Percentiles rank a stretch among this genome's conserved stretches.
phyloP scores from a whole-genome alignment of 176 grass and related monocot species.

The Hsuehochloa calcarea region DNA sequence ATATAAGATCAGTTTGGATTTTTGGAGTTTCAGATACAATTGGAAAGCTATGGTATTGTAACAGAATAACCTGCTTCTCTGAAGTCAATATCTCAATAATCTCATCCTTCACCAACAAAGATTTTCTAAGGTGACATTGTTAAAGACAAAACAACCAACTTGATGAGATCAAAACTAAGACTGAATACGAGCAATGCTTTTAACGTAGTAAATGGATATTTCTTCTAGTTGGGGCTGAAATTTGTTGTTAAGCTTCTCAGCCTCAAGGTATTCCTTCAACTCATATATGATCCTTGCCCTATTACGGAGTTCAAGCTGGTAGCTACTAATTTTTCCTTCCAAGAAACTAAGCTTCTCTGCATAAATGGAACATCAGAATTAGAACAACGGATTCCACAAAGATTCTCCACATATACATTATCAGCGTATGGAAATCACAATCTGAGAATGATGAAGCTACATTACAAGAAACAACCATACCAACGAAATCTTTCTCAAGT shows the following conservation, averaged over 20 bases:
- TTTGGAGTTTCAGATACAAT: not conserved
- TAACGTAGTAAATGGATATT: conserved; percentile 58
- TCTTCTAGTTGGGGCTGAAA: conserved; percentile 65
- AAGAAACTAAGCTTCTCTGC: conserved; percentile 64
- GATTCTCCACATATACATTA: not conserved
- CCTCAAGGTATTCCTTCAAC: conserved; percentile 58
- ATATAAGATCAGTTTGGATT: not conserved
- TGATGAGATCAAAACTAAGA: conserved; percentile 24
- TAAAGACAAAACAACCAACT: conserved; percentile 45
- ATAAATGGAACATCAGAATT: conserved; percentile 28
- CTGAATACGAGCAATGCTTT: not conserved
- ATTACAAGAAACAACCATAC: conserved; percentile 38
- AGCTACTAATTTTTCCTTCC: conserved; percentile 64
- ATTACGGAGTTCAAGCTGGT: conserved; percentile 64
- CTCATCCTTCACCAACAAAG: conserved; percentile 67
- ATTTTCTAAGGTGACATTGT: conserved; percentile 69
- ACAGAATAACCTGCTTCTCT: conserved; percentile 70
- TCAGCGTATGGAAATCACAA: conserved; percentile 10
- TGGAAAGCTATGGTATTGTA: not conserved
- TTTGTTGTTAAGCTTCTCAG: conserved; percentile 56
- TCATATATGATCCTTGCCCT: conserved; percentile 62
- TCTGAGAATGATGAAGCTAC: conserved; percentile 16
- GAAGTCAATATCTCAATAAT: conserved; percentile 64
- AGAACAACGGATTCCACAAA: conserved; percentile 9
- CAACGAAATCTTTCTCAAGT: conserved; percentile 78